Base-by-base conservation (phyloP, 441 rosid species). In the Iberis amara region DNA sequence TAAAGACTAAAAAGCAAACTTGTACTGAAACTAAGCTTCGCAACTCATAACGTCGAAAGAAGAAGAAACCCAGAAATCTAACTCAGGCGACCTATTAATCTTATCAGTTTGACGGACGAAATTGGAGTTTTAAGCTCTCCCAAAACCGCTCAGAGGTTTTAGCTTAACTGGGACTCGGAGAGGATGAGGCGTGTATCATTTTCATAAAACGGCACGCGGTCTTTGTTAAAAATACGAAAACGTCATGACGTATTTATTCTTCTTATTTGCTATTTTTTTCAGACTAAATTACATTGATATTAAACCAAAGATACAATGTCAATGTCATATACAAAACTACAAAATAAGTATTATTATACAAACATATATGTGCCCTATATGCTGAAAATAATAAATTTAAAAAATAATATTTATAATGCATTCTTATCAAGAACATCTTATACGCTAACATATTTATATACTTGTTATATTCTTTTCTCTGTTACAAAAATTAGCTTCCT, bases 11-110 rank as follows among this genome's bases (percentile, higher is more conserved):
- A 41, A 32, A 62, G 60, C 14, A 10, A 57, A n/a, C 24, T 49
- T 39, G 30, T 31, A 31, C 3, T 43, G 58, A 56, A n/a, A 75
- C 81, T 72, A 64, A 60, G 45, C 66, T 52, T 47, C 74, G 70
- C 60, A 75, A 70, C 69, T 66, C 71, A 66, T 59, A 28, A 30
- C 59, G 36, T 27, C 6, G 12, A n/a, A 53, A 15, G 52, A 40
- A 39, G 10, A 0, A 1, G 5, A 4, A 33, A 47, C 41, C 38
- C 52, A 66, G 58, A 33, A 39, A 52, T 35, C 4, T n/a, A 42
- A 68, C 7, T 15, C 10, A 45, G 21, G 26, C 4, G 42, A 43
- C n/a, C n/a, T n/a, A 30, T 48, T 5, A 30, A 30, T 7, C 8
- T 30, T 30, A n/a, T n/a, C n/a, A n/a, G 33, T 54, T 31, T 44